Conservation (phyloP, 257 asterid species). For the Nicotiana undulata region DNA sequence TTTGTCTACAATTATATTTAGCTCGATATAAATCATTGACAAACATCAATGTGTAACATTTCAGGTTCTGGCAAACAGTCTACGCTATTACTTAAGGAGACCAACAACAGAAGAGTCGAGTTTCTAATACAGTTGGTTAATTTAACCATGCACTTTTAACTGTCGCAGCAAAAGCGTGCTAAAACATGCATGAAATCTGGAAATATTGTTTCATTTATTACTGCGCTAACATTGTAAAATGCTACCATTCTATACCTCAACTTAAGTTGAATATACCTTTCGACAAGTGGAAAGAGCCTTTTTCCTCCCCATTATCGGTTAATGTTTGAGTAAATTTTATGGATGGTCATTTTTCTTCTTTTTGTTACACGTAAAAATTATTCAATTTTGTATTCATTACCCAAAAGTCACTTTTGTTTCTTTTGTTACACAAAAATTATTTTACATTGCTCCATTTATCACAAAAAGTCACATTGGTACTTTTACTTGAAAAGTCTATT, state of each 20-base stretch:
- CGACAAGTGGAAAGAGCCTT: not conserved
- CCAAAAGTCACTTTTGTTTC: too few relatives aligned
- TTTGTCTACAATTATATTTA: not conserved
- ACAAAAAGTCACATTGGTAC: too few relatives aligned
- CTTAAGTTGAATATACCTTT: not conserved
- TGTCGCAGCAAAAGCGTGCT: not conserved
- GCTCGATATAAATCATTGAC: not conserved
- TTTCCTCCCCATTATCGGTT: not conserved
- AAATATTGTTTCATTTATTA: not conserved
- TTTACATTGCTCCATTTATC: too few relatives aligned
- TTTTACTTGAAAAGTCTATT: too few relatives aligned
- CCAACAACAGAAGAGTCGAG: constrained; percentile 85
- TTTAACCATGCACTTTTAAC: not conserved
- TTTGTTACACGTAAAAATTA: too few relatives aligned
- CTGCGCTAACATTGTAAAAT: not conserved
- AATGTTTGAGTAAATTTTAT: too few relatives aligned
- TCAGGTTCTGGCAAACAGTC: constrained; percentile 87
- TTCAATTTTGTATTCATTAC: too few relatives aligned
- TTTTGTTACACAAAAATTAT: too few relatives aligned
- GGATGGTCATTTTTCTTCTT: too few relatives aligned
- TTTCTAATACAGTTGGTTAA: constrained; percentile 35
- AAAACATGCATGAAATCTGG: not conserved
- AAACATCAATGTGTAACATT: not conserved
- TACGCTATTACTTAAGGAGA: constrained; percentile 76
- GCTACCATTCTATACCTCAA: not conserved